phyloP scores from a whole-genome alignment of 2,329 filamentous ascomycete species.

The Aspergillus aculeatus region DNA sequence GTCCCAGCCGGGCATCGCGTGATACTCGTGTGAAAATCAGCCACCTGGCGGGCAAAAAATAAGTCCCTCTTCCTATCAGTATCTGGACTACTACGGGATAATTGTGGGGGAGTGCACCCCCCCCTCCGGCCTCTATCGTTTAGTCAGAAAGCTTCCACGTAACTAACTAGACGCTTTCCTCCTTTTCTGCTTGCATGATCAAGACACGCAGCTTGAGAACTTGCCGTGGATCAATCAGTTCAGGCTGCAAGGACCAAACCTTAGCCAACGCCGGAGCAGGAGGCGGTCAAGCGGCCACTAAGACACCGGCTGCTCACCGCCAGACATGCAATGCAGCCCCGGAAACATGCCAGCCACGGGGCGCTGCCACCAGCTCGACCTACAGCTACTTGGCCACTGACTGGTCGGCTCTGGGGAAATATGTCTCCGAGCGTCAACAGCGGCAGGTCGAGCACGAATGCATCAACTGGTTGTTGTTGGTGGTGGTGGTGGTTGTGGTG shows the following conservation, averaged over 20 bases:
- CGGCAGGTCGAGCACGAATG: neutral
- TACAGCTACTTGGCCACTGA: too few species aligned
- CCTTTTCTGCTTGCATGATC: conserved; percentile 4
- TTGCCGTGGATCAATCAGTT: neutral
- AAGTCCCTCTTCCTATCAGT: neutral
- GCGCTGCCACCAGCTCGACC: neutral
- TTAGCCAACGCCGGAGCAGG: conserved; percentile 25
- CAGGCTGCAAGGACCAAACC: conserved; percentile 28
- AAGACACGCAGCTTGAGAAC: conserved; percentile 7
- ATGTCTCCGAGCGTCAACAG: conserved; percentile 1
- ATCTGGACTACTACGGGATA: neutral
- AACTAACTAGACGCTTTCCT: neutral
- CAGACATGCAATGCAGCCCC: conserved; percentile 13
- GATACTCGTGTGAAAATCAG: conserved; percentile 1
- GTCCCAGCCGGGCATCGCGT: conserved; percentile 4
- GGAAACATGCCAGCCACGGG: conserved; percentile 12
- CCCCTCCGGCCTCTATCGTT: neutral
- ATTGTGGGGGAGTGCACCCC: neutral
- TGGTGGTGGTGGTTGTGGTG: too few species aligned
- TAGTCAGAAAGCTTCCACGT: conserved; percentile 5
- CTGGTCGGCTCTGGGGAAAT: neutral
- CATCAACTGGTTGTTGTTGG: neutral
- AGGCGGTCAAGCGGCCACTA: conserved; percentile 28
- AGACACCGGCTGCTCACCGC: conserved; percentile 17
- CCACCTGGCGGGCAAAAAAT: neutral